Base-by-base conservation (phyloP, 129 eudicot species). In the Saposhnikovia divaricata region DNA sequence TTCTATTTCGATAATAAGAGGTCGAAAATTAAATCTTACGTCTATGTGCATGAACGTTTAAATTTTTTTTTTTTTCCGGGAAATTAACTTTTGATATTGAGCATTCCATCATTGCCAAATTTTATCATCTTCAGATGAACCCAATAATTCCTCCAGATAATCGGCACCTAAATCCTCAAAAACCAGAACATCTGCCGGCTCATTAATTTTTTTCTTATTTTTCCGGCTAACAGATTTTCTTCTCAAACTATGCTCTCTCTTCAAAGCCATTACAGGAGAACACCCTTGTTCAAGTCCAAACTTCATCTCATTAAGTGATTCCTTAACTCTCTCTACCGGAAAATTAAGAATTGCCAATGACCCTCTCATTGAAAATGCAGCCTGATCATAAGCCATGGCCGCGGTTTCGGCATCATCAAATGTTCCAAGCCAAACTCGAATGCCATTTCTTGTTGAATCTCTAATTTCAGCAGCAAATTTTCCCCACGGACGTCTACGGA, bases 341-440 rank as follows among this genome's bases (percentile, higher is more conserved):
- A 66, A 66, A 28, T 66, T 66, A 11, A 66, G 72, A 66, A 28
- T 28, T 11, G 72, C 97, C 50, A 76, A 34, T 12, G 85, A 9
- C n/a, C 97, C 92, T 76, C 96, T 84, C 96, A 90, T 89, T 9
- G 92, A 78, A 70, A 86, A 88, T 63, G 97, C 96, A 5, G 97
- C 97, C 28, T 90, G 97, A 74, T 92, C 97, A 37, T 92, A 92
- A 1, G 97, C 97, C 88, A 89, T 46, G 7, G 97, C 97, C 4
- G 97, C 97, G 2, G 85, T 95, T 78, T 92, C 96, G 0, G 93
- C 96, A 19, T 73, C 85, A 74, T 89, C 98, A 44, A 93, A 93
- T 63, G 98, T 93, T 9, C 98, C 96, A 0, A 93, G 85, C 98
- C 98, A 93, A 9, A 93, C 96, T 43, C 98, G 76, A 3, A 85